A percentile compares a stretch with the other conserved stretches of the same genome.
Evolutionary conservation across 1,139 yeast species (phyloP).

Genomic region (Scheffersomyces parashehatae): DNA sequence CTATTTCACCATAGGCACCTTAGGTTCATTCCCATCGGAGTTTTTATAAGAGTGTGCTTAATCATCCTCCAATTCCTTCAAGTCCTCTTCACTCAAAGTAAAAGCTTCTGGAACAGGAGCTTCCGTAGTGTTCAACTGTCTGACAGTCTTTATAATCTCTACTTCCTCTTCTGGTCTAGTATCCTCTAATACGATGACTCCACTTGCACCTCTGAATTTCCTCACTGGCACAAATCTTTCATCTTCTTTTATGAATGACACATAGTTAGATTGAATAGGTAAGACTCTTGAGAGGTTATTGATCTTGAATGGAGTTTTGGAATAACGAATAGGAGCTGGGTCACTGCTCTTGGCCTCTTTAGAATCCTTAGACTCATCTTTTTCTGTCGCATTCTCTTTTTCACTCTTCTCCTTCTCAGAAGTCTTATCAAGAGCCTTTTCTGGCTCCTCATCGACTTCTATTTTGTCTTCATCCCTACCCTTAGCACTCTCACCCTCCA

Average conservation of each 20-base stretch:
- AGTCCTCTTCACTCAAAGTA: constrained; percentile 55
- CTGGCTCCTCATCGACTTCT: constrained; percentile 28
- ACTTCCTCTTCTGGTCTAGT: constrained; percentile 64
- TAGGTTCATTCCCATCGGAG: too few species aligned
- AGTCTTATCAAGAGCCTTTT: constrained; percentile 20
- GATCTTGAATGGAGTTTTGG: constrained; percentile 65
- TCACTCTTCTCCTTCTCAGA: constrained; percentile 19
- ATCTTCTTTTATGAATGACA: constrained; percentile 66
- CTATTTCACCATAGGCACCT: too few species aligned
- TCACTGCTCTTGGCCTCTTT: constrained; percentile 29
- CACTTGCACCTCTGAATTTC: constrained; percentile 74
- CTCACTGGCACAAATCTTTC: constrained; percentile 84
- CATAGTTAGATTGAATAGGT: constrained; percentile 85
- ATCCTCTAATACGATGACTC: constrained; percentile 80
- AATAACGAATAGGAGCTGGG: constrained; percentile 40
- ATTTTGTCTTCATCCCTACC: constrained; percentile 22
- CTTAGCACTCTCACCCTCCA: constrained; percentile 28
- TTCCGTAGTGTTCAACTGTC: constrained; percentile 77
- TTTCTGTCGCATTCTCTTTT: constrained; percentile 21
- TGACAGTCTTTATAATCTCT: constrained; percentile 77
- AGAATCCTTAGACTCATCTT: constrained; percentile 19
- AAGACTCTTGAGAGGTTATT: constrained; percentile 84
- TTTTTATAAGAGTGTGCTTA: not conserved
- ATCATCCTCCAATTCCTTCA: constrained; percentile 33
- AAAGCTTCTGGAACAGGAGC: constrained; percentile 95